Percentiles rank a stretch among this genome's conserved stretches.
Evolutionary conservation across 148 eudicot genomes (phyloP).

Genomic region (Drosera capensis): DNA sequence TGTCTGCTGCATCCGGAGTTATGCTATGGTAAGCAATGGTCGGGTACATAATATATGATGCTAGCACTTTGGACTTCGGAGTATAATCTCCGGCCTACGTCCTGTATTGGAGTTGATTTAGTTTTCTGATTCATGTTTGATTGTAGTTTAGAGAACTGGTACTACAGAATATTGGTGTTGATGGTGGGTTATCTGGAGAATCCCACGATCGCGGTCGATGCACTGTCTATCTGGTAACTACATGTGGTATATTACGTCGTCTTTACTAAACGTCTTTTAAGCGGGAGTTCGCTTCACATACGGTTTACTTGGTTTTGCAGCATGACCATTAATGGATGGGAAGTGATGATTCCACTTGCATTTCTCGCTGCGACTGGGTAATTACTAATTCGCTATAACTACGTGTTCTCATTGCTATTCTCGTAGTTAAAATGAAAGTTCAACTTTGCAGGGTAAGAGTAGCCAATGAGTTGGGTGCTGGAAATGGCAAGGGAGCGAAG

Average conservation of each 20-base stretch:
- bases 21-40: not conserved
- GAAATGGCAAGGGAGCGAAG: constrained; percentile 4
- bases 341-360: constrained; percentile 29
- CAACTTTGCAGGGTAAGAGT: constrained; percentile 1
- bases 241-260: not conserved
- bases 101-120: too few relatives aligned
- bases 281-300: not conserved
- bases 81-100: too few relatives aligned
- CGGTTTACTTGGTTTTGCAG: constrained; percentile 8
- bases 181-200: constrained; percentile 25
- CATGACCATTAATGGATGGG: constrained; percentile 33
- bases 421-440: not conserved
- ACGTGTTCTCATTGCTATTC: not conserved
- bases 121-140: not conserved
- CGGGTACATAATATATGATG: too few relatives aligned
- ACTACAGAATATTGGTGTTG: constrained; percentile 27
- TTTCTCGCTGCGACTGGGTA: constrained; percentile 36
- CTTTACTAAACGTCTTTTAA: too few relatives aligned
- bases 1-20: too few relatives aligned
- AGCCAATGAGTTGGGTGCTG: constrained; percentile 3
- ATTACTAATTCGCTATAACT: not conserved
- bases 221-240: constrained; percentile 29
- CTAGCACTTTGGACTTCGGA: not conserved
- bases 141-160: constrained; percentile 35
- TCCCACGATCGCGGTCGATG: constrained; percentile 30